Evolutionary conservation across 2,329 filamentous ascomycete species (phyloP), one percentile per base, ranked within the genome.

Genomic region (Colletotrichum zoysiae): DNA sequence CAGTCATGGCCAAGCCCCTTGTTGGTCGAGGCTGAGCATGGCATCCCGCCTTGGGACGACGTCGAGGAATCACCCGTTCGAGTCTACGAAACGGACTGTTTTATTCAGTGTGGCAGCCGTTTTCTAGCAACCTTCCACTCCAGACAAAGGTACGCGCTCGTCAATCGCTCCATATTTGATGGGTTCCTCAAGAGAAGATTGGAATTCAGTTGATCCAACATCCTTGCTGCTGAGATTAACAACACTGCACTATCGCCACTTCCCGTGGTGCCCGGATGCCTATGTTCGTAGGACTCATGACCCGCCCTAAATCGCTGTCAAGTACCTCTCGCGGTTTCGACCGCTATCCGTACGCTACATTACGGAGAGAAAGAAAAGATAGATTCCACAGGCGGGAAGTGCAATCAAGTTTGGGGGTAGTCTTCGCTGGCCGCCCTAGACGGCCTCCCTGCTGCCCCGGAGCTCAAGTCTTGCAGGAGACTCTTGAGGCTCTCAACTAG

Each of bases 381-480:
- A 23, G 35, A 26, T 12, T 5, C 35, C n/a, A 42, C 3, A 58
- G 7, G 38, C 18, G n/a, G 23, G 14, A 3, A 26, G 18, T 7
- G 7, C 8, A 42, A 9, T 58, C 35, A 58, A 23, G 20, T 2
- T n/a, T 20, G n/a, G 20, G 38, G 23, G 38, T 42, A 26, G 40
- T 70, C 67, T 23, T 61, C 63, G 46, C 70, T 72, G 18, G n/a
- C 53, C 26, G 65, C 70, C 35, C 70, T 59, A 23, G 70, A 72
- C 9, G 70, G 70, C n/a, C 59, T 59, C 5, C 65, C 70, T 26
- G 70, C 65, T 26, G 48, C 59, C 2, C 70, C 70, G 12, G 70
- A 72, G 18, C 70, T 65, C 33, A 72, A 16, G 33, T 70, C 70
- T 38, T 72, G 65, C 20, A 72, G 55, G 5, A 72, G 70, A 5